phyloP scores from a whole-genome alignment of 257 asterid genomes.

The Rubia yunnanensis region DNA sequence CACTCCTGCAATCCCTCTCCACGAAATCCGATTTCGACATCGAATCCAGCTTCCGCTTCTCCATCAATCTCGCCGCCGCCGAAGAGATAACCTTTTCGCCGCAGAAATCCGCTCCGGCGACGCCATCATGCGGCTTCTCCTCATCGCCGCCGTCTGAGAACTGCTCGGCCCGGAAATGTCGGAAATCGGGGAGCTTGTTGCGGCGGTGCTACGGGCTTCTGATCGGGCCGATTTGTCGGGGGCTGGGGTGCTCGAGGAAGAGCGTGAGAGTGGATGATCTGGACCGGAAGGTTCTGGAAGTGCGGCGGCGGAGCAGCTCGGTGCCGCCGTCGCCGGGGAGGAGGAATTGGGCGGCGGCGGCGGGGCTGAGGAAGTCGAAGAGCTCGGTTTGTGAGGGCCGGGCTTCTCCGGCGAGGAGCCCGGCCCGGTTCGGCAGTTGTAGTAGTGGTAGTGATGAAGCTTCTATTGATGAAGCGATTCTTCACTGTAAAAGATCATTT shows the following conservation, averaged over 20 bases:
- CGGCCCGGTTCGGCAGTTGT: not conserved
- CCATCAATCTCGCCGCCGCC: constrained; percentile 20
- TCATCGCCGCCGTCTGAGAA: not conserved
- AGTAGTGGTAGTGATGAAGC: not conserved
- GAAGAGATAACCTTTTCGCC: constrained; percentile 13
- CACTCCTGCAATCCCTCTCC: constrained; percentile 7
- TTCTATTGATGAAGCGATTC: constrained; percentile 30
- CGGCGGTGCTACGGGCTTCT: constrained; percentile 16
- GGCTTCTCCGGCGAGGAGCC: constrained; percentile 14
- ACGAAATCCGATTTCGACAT: constrained; percentile 7
- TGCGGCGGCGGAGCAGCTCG: constrained; percentile 5
- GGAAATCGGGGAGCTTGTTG: constrained; percentile 6
- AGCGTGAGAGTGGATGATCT: constrained; percentile 25
- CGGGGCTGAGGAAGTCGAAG: not conserved
- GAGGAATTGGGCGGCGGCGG: constrained; percentile 6
- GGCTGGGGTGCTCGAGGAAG: constrained; percentile 21
- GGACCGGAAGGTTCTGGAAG: constrained; percentile 20
- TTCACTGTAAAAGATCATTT: constrained; percentile 33
- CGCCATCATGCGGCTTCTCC: constrained; percentile 13
- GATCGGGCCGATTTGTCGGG: not conserved
- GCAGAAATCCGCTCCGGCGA: constrained; percentile 2
- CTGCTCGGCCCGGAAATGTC: constrained; percentile 11
- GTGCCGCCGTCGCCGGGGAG: constrained; percentile 3
- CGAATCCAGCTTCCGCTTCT: constrained; percentile 1
- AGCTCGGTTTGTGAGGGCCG: not conserved